Conservation (phyloP, 495 filamentous ascomycete species). For the Neurospora tetrasperma region DNA sequence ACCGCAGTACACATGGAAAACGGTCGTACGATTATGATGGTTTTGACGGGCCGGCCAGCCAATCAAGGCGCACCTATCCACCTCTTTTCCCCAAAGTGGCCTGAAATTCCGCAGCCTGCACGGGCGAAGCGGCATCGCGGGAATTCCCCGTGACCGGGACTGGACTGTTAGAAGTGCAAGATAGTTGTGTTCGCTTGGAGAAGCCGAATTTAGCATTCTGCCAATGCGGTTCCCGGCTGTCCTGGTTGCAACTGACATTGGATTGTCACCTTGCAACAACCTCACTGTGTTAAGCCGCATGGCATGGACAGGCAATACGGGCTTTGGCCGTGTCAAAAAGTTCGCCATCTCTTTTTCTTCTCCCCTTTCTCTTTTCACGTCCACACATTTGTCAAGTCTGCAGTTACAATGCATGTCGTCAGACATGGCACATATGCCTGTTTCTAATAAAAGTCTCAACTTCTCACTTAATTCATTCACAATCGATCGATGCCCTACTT, state of each 20-base stretch:
- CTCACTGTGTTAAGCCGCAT: not conserved
- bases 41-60: conserved; percentile 9
- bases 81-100: conserved; percentile 8
- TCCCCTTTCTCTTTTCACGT: not conserved
- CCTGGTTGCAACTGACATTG: conserved; percentile 18
- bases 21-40: conserved; percentile 20
- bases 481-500: not conserved
- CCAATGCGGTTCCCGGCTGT: not conserved
- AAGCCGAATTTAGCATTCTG: conserved; percentile 4
- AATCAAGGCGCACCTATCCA: conserved; percentile 13
- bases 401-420: too few species aligned
- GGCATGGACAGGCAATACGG: not conserved
- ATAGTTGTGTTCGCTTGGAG: not conserved
- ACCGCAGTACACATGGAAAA: conserved; percentile 23
- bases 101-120: not conserved
- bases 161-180: not conserved
- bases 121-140: not conserved
- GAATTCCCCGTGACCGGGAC: conserved; percentile 2
- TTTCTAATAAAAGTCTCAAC: not conserved
- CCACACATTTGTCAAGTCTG: too few species aligned
- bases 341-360: not conserved
- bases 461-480: not conserved
- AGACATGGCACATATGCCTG: not conserved
- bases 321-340: not conserved
- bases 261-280: not conserved